Conservation (phyloP, 306 rosid genomes). For the Coriaria nepalensis region DNA sequence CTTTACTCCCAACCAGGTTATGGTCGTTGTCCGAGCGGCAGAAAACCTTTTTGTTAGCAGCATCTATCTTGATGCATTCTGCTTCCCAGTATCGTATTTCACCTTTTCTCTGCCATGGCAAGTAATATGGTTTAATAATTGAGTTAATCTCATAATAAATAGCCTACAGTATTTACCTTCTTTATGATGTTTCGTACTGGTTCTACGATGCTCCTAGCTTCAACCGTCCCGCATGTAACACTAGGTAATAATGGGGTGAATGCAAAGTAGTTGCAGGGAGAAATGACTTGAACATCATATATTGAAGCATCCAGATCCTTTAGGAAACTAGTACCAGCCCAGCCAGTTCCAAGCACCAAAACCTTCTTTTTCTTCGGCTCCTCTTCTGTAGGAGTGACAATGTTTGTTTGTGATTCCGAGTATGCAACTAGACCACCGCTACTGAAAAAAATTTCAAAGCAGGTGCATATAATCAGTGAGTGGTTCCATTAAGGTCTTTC, state of each 20-base stretch:
- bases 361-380: conserved; percentile 51
- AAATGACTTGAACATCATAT: conserved; percentile 76
- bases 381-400: conserved; percentile 16
- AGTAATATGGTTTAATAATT: neutral
- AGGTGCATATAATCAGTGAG: neutral
- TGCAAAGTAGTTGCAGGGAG: conserved; percentile 86
- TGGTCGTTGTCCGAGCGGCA: conserved; percentile 41
- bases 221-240: conserved; percentile 93
- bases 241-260: conserved; percentile 93
- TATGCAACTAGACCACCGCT: conserved; percentile 76
- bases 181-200: conserved; percentile 72
- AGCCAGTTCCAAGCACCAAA: conserved; percentile 95
- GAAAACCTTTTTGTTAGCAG: conserved; percentile 48
- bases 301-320: conserved; percentile 67
- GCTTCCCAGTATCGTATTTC: conserved; percentile 72
- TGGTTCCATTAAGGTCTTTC: neutral
- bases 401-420: conserved; percentile 50
- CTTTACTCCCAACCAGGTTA: conserved; percentile 44
- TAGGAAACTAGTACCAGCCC: conserved; percentile 94
- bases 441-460: conserved; percentile 32
- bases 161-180: conserved; percentile 37
- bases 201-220: conserved; percentile 93
- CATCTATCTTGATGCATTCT: conserved; percentile 78
- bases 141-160: neutral
- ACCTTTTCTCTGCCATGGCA: conserved; percentile 50